Conservation (phyloP, 192 early-diverging fungal genomes). For the Entomortierella parvispora region DNA sequence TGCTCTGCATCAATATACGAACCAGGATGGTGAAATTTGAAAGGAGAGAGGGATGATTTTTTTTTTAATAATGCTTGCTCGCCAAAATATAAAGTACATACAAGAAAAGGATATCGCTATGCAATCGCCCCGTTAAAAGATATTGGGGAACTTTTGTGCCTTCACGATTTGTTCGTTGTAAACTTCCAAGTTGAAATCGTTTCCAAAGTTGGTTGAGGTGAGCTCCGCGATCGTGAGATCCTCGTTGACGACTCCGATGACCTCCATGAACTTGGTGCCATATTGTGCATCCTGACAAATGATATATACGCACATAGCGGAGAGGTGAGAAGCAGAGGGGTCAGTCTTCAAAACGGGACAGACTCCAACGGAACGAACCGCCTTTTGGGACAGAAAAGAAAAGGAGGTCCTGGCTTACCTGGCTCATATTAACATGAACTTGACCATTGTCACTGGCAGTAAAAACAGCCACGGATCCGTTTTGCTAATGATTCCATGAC, state of each 20-base stretch:
- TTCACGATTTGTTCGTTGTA: conserved; percentile 25
- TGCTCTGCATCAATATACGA: too few species aligned
- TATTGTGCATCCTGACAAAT: conserved; percentile 23
- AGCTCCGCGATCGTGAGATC: conserved; percentile 31
- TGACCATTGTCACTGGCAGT: conserved; percentile 30
- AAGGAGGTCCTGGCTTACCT: background rate
- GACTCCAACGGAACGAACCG: too few species aligned
- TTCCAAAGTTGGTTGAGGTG: conserved; percentile 32
- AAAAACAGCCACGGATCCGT: conserved; percentile 19
- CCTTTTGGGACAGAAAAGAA: background rate
- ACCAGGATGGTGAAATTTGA: too few species aligned
- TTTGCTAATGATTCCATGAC: conserved; percentile 25
- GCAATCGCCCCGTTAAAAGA: too few species aligned
- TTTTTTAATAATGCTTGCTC: too few species aligned
- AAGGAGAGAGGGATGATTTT: too few species aligned
- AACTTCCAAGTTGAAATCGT: conserved; percentile 37
- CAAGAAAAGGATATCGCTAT: too few species aligned
- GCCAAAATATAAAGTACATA: too few species aligned
- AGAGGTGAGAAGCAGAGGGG: too few species aligned
- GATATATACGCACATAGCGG: too few species aligned
- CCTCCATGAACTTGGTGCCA: conserved; percentile 28
- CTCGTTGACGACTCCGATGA: conserved; percentile 35
- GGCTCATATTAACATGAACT: conserved; percentile 28
- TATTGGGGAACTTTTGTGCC: conserved; percentile 32
- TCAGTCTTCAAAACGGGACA: too few species aligned